phyloP scores from a whole-genome alignment of 768 basidiomycete species.

The Collybia mongolica region DNA sequence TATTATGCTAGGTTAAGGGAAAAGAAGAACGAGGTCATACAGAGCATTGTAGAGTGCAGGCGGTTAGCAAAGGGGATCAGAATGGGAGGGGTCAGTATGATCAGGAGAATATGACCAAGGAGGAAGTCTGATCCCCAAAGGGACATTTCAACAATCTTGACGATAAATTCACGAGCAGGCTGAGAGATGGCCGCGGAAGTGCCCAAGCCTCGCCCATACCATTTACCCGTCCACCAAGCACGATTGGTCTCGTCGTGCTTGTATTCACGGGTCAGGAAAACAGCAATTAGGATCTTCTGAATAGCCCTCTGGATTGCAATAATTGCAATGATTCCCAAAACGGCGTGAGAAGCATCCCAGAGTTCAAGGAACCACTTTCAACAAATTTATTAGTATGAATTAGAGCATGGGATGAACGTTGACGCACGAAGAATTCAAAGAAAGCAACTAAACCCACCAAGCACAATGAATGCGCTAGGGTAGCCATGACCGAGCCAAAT shows the following conservation, averaged over 20 bases:
- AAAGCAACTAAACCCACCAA: conserved; percentile 83
- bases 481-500: conserved; percentile 93
- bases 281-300: conserved; percentile 91
- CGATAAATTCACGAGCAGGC: conserved; percentile 94
- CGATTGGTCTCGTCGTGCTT: conserved; percentile 98
- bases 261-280: conserved; percentile 94
- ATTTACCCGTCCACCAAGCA: conserved; percentile 99
- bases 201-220: conserved; percentile 94
- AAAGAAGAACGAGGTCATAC: conserved; percentile 43
- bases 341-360: conserved; percentile 96
- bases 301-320: conserved; percentile 89
- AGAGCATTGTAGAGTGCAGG: conserved; percentile 90
- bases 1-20: background rate
- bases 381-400: conserved; percentile 18
- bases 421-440: conserved; percentile 94
- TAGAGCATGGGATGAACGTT: conserved; percentile 10
- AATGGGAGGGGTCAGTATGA: conserved; percentile 83
- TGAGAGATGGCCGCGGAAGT: conserved; percentile 85
- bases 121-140: conserved; percentile 96
- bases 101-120: conserved; percentile 77
- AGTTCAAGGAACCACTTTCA: conserved; percentile 91
- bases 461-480: conserved; percentile 78
- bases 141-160: conserved; percentile 98
- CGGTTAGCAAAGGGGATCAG: conserved; percentile 87
- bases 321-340: conserved; percentile 87